These are phyloP conservation scores for Aspergillus nanangensis DNA, from an alignment of 495 filamentous ascomycete genomes.

Conservation along the genomic window DNA sequence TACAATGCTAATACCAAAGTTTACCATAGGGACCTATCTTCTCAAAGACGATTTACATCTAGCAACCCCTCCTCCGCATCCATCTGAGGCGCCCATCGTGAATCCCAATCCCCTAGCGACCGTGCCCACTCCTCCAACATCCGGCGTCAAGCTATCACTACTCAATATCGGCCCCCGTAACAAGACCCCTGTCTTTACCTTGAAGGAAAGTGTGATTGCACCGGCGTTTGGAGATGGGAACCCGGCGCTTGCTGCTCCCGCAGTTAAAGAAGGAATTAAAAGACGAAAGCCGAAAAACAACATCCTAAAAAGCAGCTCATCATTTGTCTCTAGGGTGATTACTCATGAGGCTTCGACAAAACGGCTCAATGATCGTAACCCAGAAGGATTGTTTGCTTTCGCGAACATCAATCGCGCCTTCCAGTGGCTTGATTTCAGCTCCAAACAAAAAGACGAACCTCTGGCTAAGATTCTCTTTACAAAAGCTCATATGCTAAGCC, in stretches of 20 bases:
- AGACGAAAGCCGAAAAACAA: conserved; percentile 92
- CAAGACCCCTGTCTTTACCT: conserved; percentile 47
- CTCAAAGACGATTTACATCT: conserved; percentile 87
- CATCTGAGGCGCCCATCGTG: conserved; percentile 78
- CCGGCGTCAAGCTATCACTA: conserved; percentile 82
- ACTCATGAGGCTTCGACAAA: conserved; percentile 77
- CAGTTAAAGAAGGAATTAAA: conserved; percentile 72
- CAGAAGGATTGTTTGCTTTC: conserved; percentile 82
- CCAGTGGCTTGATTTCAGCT: conserved; percentile 72
- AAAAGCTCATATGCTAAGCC: conserved; percentile 90
- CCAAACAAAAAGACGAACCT: conserved; percentile 65
- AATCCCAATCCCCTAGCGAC: conserved; percentile 91
- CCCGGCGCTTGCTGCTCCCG: conserved; percentile 54
- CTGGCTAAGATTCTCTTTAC: conserved; percentile 95
- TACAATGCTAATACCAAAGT: conserved; percentile 13
- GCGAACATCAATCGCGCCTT: conserved; percentile 93
- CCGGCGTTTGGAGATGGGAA: conserved; percentile 90
- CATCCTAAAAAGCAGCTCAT: conserved; percentile 95
- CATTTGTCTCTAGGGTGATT: conserved; percentile 93
- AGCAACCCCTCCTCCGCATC: conserved; percentile 91
- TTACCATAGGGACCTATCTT: conserved; percentile 69
- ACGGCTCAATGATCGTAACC: conserved; percentile 68
- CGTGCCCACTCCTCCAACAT: conserved; percentile 69
- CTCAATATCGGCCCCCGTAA: conserved; percentile 61
- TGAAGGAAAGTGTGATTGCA: conserved; percentile 34